phyloP scores from a whole-genome alignment of 2,329 filamentous ascomycete species.

The Beauveria brongniartii region DNA sequence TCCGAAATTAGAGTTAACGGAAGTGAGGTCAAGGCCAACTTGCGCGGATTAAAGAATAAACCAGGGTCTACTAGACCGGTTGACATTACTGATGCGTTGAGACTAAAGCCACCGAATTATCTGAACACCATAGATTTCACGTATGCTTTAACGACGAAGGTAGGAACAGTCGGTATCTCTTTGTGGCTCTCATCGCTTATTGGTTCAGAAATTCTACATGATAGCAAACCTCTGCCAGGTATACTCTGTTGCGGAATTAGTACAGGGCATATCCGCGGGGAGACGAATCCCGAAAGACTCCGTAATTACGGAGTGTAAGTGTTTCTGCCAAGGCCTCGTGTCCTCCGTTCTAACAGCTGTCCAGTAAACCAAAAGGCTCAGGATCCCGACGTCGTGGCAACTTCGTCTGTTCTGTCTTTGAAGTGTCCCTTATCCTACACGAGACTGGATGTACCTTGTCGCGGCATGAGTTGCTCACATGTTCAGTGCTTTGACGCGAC shows the following conservation, averaged over 20 bases:
- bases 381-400: slow-evolving; percentile 83
- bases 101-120: slow-evolving; percentile 58
- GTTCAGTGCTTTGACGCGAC: slow-evolving; percentile 92
- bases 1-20: slow-evolving; percentile 87
- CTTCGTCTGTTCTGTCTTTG: slow-evolving; percentile 78
- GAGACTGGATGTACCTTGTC: slow-evolving; percentile 70
- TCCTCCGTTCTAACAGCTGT: slow-evolving; percentile 16
- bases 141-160: slow-evolving; percentile 87
- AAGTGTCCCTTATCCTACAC: slow-evolving; percentile 89
- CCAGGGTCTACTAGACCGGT: slow-evolving; percentile 89
- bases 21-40: slow-evolving; percentile 83
- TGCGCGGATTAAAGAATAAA: slow-evolving; percentile 91
- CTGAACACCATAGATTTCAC: slow-evolving; percentile 75
- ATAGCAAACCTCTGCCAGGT: slow-evolving; percentile 68
- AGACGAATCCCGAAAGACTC: slow-evolving; percentile 71
- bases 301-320: slow-evolving; percentile 76
- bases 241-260: slow-evolving; percentile 63
- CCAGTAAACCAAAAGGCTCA: slow-evolving; percentile 72
- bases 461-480: slow-evolving; percentile 73
- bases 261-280: slow-evolving; percentile 54
- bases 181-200: neutral
- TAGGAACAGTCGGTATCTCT: slow-evolving; percentile 30
- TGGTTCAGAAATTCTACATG: slow-evolving; percentile 59
- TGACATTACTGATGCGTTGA: slow-evolving; percentile 74
- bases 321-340: neutral